A percentile compares a stretch with the other conserved stretches of the same genome.
These are phyloP conservation scores for Hemileccinum hortonii DNA, from an alignment of 1,284 basidiomycete species.

Conservation along the genomic window DNA sequence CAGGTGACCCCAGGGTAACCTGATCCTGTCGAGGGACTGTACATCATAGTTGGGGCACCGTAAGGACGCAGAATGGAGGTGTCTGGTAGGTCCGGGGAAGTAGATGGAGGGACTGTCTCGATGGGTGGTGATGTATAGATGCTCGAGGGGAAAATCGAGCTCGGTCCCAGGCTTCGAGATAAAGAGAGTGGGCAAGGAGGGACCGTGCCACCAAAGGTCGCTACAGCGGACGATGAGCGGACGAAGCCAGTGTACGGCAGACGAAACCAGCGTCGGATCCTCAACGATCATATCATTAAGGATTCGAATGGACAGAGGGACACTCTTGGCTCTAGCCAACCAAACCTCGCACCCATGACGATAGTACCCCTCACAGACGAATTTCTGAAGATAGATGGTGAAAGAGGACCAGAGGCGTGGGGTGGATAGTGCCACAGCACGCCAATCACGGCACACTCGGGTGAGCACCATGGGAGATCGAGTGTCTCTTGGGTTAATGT, in stretches of 20 bases:
- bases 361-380: constrained; percentile 2
- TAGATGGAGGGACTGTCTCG: constrained; percentile 16
- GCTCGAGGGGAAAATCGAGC: constrained; percentile 11
- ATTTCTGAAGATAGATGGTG: constrained; percentile 18
- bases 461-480: constrained; percentile 28
- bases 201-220: constrained; percentile 37
- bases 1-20: constrained; percentile 26
- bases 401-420: constrained; percentile 29
- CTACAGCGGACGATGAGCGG: constrained; percentile 19
- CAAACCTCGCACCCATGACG: constrained; percentile 26
- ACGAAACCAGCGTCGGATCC: constrained; percentile 3
- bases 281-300: constrained; percentile 23
- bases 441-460: constrained; percentile 29
- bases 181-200: constrained; percentile 24
- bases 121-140: constrained; percentile 24
- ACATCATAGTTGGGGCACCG: constrained; percentile 25
- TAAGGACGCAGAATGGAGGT: constrained; percentile 21
- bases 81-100: constrained; percentile 17
- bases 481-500: constrained; percentile 24
- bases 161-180: not conserved
- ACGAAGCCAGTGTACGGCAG: constrained; percentile 22
- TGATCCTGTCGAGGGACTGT: constrained; percentile 23
- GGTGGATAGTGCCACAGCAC: constrained; percentile 25
- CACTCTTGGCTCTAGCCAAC: constrained; percentile 29
- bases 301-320: constrained; percentile 29